Base-by-base conservation (phyloP, 2,329 filamentous ascomycete species). In the Claviceps fusiformis region DNA sequence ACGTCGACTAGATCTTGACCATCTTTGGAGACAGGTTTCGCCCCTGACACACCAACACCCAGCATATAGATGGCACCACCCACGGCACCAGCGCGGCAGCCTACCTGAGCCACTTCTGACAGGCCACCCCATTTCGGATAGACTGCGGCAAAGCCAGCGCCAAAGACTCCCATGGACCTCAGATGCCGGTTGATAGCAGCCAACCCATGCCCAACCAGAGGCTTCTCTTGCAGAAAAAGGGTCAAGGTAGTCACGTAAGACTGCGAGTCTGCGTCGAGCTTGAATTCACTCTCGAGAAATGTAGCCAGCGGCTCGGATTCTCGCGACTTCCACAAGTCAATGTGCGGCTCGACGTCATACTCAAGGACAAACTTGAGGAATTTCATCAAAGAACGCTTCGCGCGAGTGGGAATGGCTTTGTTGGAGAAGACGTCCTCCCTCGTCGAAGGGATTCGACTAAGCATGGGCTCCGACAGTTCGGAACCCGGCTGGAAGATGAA, bases 101-200 rank as follows among this genome's bases (percentile, higher is more conserved):
- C 88, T 29, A 95, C 90, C 73, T 98, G 92, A 35, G 87, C 83
- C 57, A 97, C 82, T 70, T 98, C 92, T 37, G 89, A 86, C 50
- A 87, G 76, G 33, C 92, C 90, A 50, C 92, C 92, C 85, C 90
- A 98, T 75, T 95, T 96, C 27, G 91, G 86, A 61, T 95, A 81
- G 13, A 98, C 82, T 50, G 89, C 88, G 53, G 88, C 88, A 66
- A 97, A 97, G 10, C 92, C 90, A 50, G 87, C 80, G 0, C 92
- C 92, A 62, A 96, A 92, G 5, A 88, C 73, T 8, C 92, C 91
- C 70, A 95, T 91, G 0, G 92, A 96, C 15, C 81, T 80, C 52
- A 97, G 73, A 69, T 98, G 91, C 48, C 85, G 82, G 61, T 86
- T 79, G 55, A 97, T 87, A 31, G 82, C 78, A 2, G 81, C 78